A percentile compares a stretch with the other conserved stretches of the same genome.
Conservation (phyloP, 2,329 filamentous ascomycete genomes). For the Phaeosphaeria sp. region DNA sequence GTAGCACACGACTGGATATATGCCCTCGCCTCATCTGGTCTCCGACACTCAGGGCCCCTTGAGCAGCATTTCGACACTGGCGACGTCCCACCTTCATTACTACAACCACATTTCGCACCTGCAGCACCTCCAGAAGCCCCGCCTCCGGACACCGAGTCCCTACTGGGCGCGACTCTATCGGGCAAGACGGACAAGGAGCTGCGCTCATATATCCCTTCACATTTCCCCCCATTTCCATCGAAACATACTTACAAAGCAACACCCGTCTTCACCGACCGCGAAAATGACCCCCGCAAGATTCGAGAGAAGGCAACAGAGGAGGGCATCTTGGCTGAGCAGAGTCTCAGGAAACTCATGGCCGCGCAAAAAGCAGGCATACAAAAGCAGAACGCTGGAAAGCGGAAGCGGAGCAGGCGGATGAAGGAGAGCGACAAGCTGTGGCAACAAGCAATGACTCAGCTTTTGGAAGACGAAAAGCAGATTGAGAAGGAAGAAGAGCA, state of each 20-base stretch:
- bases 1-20: constrained; percentile 66
- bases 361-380: constrained; percentile 55
- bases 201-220: constrained; percentile 62
- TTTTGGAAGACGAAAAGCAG: constrained; percentile 52
- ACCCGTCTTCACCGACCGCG: constrained; percentile 63
- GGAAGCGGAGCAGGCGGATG: constrained; percentile 49
- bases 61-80: constrained; percentile 51
- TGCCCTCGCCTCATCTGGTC: constrained; percentile 53
- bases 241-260: constrained; percentile 69
- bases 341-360: constrained; percentile 64
- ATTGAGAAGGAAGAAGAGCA: constrained; percentile 32
- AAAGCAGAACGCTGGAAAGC: constrained; percentile 41
- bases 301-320: constrained; percentile 70
- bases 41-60: constrained; percentile 49
- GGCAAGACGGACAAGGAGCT: constrained; percentile 54
- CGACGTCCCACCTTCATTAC: constrained; percentile 40
- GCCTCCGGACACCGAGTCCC: constrained; percentile 53
- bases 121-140: constrained; percentile 49
- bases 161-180: constrained; percentile 61
- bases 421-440: constrained; percentile 59
- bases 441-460: constrained; percentile 62
- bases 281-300: constrained; percentile 65
- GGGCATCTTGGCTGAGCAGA: constrained; percentile 69
- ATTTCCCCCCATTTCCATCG: constrained; percentile 68
- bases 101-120: constrained; percentile 50